A percentile compares a stretch with the other conserved stretches of the same genome.
These are phyloP conservation scores for Boletales sp. DNA, from an alignment of 768 basidiomycete species.

Conservation along the genomic window DNA sequence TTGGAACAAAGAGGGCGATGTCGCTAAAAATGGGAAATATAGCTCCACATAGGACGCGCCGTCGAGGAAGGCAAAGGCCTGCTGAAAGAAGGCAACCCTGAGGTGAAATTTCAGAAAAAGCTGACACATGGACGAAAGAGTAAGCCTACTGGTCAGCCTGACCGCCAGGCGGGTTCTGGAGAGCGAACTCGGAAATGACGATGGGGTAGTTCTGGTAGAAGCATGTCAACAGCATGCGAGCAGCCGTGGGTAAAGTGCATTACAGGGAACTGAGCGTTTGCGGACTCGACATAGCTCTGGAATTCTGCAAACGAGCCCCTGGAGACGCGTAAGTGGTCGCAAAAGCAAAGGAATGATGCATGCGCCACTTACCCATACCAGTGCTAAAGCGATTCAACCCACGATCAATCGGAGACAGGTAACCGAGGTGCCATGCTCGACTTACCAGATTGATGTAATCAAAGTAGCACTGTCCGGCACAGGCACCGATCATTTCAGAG, in stretches of 20 bases:
- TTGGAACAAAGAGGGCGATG: slow-evolving; percentile 23
- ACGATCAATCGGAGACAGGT: background rate
- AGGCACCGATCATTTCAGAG: slow-evolving; percentile 33
- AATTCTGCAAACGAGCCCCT: slow-evolving; percentile 28
- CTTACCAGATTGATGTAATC: slow-evolving; percentile 36
- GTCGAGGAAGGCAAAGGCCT: slow-evolving; percentile 35
- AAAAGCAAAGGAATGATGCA: background rate
- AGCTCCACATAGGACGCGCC: slow-evolving; percentile 27
- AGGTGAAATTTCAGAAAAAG: background rate
- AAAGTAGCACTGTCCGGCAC: slow-evolving; percentile 31
- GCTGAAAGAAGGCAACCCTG: slow-evolving; percentile 32
- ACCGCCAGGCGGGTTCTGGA: slow-evolving; percentile 28
- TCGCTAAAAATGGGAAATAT: slow-evolving; percentile 37
- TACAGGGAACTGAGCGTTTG: slow-evolving; percentile 27
- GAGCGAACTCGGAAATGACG: slow-evolving; percentile 33
- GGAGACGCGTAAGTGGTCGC: slow-evolving; percentile 2
- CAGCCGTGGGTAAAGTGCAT: background rate
- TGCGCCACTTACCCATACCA: slow-evolving; percentile 26
- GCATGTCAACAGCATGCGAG: slow-evolving; percentile 3
- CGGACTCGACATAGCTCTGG: slow-evolving; percentile 25
- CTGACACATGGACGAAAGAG: too few relatives aligned
- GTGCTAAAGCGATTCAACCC: slow-evolving; percentile 9
- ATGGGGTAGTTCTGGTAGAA: slow-evolving; percentile 17
- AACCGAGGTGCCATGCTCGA: background rate
- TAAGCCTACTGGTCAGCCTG: slow-evolving; percentile 27